These are phyloP conservation scores for Marasmius tenuissimus DNA, from an alignment of 1,284 basidiomycete species.

Conservation along the genomic window DNA sequence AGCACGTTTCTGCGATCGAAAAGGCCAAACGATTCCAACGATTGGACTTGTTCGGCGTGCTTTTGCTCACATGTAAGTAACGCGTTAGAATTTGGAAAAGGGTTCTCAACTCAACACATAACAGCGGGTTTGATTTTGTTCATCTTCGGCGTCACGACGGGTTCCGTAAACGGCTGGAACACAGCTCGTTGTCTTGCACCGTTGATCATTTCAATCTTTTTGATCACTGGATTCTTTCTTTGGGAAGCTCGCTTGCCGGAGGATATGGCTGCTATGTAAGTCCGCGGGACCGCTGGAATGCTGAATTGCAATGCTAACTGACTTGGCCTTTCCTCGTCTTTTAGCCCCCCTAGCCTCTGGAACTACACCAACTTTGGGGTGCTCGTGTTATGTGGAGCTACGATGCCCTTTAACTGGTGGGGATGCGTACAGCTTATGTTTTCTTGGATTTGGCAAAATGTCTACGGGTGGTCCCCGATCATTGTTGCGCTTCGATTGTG, in stretches of 20 bases:
- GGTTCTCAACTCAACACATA: neutral
- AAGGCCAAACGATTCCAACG: slow-evolving; percentile 24
- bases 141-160: slow-evolving; percentile 49
- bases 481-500: slow-evolving; percentile 38
- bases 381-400: slow-evolving; percentile 32
- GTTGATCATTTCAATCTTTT: slow-evolving; percentile 39
- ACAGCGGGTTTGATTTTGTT: slow-evolving; percentile 39
- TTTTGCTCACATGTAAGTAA: slow-evolving; percentile 36
- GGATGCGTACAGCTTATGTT: slow-evolving; percentile 36
- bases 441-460: slow-evolving; percentile 38
- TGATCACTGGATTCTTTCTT: slow-evolving; percentile 39
- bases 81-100: neutral
- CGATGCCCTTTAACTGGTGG: slow-evolving; percentile 46
- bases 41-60: slow-evolving; percentile 41
- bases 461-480: slow-evolving; percentile 38
- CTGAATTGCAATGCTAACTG: neutral
- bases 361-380: slow-evolving; percentile 42
- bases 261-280: slow-evolving; percentile 39
- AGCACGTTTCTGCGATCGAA: neutral
- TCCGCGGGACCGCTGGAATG: slow-evolving; percentile 15
- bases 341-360: slow-evolving; percentile 39
- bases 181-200: slow-evolving; percentile 40
- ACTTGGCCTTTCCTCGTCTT: neutral
- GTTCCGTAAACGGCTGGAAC: slow-evolving; percentile 42
- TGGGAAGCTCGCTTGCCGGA: slow-evolving; percentile 41